phyloP scores from a whole-genome alignment of 768 basidiomycete genomes.

The Arthromyces matolae region DNA sequence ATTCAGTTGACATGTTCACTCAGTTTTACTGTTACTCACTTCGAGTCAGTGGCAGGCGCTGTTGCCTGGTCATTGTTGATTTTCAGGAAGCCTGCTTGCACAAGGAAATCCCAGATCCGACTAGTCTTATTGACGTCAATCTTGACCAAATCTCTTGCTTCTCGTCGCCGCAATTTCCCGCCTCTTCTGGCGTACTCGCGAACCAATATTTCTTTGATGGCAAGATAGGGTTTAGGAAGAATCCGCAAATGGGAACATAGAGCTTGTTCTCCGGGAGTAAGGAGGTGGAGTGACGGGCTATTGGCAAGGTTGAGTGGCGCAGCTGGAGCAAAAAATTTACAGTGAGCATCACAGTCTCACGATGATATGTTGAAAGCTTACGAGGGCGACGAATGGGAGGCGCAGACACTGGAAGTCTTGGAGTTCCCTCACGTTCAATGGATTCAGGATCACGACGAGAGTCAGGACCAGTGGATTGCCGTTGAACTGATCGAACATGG shows the following conservation, averaged over 20 bases:
- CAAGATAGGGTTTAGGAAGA: conserved; percentile 90
- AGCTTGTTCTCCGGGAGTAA: conserved; percentile 81
- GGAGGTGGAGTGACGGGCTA: conserved; percentile 83
- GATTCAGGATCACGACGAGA: conserved; percentile 50
- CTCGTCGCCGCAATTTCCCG: conserved; percentile 82
- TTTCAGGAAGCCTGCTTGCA: conserved; percentile 78
- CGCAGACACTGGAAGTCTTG: conserved; percentile 39
- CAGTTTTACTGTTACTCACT: conserved; percentile 26
- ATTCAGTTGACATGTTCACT: not conserved
- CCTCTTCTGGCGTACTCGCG: conserved; percentile 89
- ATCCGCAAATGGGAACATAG: conserved; percentile 90
- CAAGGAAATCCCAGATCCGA: conserved; percentile 90
- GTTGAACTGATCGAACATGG: conserved; percentile 46
- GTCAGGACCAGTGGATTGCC: conserved; percentile 55
- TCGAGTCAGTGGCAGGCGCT: conserved; percentile 31
- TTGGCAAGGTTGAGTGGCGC: conserved; percentile 87
- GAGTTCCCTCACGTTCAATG: conserved; percentile 59
- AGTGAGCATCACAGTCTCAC: not conserved
- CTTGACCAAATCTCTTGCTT: conserved; percentile 87
- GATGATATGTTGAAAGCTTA: conserved; percentile 22
- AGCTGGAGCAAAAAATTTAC: conserved; percentile 24
- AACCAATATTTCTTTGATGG: conserved; percentile 92
- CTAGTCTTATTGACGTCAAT: conserved; percentile 93
- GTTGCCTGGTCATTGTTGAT: conserved; percentile 52
- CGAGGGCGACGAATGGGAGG: conserved; percentile 41